A percentile compares a stretch with the other conserved stretches of the same genome.
These are phyloP conservation scores for Larix kaempferi DNA, from an alignment of 75 land plant species.

Conservation along the genomic window DNA sequence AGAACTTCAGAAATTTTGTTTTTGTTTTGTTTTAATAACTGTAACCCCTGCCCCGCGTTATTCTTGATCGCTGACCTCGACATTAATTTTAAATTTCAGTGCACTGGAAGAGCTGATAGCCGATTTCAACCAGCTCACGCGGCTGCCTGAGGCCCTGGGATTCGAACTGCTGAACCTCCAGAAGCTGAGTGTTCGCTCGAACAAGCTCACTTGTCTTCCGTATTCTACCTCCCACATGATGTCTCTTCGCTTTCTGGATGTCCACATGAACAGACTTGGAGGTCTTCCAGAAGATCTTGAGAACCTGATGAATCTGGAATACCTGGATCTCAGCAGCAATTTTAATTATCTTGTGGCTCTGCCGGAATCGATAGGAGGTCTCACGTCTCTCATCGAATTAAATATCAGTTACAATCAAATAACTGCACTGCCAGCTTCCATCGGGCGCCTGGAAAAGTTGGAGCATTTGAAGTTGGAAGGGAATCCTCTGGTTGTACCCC, in stretches of 20 bases:
- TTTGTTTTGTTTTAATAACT: no score
- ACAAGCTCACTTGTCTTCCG: constrained; percentile 69
- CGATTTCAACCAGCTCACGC: constrained; percentile 2
- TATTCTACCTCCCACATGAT: constrained; percentile 62
- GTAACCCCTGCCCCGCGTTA: background rate
- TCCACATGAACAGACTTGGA: constrained; percentile 73
- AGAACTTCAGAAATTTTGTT: background rate
- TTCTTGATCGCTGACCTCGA: background rate
- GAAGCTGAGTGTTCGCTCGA: constrained; percentile 70
- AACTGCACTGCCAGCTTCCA: no score
- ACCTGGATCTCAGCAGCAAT: constrained; percentile 72
- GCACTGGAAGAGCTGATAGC: constrained; percentile 7
- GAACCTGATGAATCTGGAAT: constrained; percentile 59
- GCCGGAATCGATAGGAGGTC: no score
- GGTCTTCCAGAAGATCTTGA: constrained; percentile 69
- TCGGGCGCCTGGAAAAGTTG: no score
- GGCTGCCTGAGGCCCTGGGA: background rate
- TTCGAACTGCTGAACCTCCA: constrained; percentile 29
- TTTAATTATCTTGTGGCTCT: no score
- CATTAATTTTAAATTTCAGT: background rate
- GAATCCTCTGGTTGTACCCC: no score
- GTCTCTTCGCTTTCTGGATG: constrained; percentile 55
- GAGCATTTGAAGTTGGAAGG: no score
- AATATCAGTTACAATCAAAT: no score
- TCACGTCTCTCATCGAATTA: no score